Base-by-base conservation (phyloP, 768 basidiomycete genomes). In the Lactifluus echinatus region DNA sequence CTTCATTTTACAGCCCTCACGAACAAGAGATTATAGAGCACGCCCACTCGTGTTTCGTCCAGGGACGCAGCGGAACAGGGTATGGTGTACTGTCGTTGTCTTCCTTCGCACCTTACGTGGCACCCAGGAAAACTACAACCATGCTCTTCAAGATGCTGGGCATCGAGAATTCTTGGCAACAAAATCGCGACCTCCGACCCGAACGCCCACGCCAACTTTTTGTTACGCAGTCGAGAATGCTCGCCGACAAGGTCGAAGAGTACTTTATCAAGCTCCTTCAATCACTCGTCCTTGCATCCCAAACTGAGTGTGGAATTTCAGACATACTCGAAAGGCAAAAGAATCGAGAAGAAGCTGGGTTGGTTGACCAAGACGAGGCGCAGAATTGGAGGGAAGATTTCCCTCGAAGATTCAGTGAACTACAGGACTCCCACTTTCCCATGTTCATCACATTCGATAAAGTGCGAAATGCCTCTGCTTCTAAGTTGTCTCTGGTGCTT, bases 111-210 rank as follows among this genome's bases (percentile, higher is more conserved):
- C 23, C 36, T 36, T 19, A 44, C 24, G 17, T 21, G n/a, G 39
- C 3, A 14, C 26, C 1, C 63, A 86, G 86, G 1, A 87, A 87
- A 74, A 88, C 84, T 0, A 88, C 87, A 0, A 84, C 85, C 0
- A 86, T 89, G 79, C 71, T 89, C 0, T 85, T 83, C 73, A 87
- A 85, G 67, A 87, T 89, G 79, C 72, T 87, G 3, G 76, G 79
- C 3, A 79, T 86, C 3, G 82, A 88, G 61, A 71, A 77, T 21
- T 73, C 78, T 12, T 83, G 76, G 69, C 68, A 77, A 36, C 57
- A 73, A 31, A 68, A 66, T 12, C 61, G 67, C 4, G 66, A 73
- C 40, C 64, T 70, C 0, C 79, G 77, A 63, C 80, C 82, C 1
- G 53, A 59, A 8, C 53, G 53, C 34, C 58, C 58, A 19, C 76